Conservation (phyloP, 1,284 basidiomycete genomes). For the Violaceomyces palustris region DNA sequence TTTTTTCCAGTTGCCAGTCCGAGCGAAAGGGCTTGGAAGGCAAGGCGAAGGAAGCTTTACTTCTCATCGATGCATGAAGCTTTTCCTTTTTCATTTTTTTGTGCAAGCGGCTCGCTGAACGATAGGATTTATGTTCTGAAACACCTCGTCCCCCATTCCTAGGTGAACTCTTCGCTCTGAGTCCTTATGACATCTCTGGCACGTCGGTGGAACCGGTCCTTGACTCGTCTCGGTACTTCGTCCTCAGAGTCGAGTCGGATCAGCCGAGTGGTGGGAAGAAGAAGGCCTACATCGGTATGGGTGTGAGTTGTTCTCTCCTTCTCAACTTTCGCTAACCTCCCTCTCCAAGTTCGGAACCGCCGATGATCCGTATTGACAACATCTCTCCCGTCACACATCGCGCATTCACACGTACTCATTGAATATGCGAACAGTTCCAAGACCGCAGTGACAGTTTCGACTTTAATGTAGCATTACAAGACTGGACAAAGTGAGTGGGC, state of each 20-base stretch:
- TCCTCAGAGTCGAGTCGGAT: constrained; percentile 67
- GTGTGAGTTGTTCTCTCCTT: constrained; percentile 22
- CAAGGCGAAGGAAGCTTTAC: too few species aligned
- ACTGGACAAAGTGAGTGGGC: constrained; percentile 75
- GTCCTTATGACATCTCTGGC: constrained; percentile 75
- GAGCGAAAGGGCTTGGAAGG: too few species aligned
- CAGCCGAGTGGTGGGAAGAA: constrained; percentile 36
- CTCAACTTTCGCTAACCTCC: not conserved
- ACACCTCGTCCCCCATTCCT: too few species aligned
- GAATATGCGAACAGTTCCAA: constrained; percentile 45
- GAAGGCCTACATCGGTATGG: constrained; percentile 48
- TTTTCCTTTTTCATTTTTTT: too few species aligned
- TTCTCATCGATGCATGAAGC: too few species aligned
- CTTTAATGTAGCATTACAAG: constrained; percentile 69
- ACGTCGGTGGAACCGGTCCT: constrained; percentile 86
- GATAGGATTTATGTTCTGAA: constrained; percentile 2
- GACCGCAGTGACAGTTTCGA: constrained; percentile 48
- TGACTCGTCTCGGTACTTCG: constrained; percentile 93
- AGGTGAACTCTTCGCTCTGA: constrained; percentile 75
- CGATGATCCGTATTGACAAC: too few species aligned
- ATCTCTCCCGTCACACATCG: too few species aligned
- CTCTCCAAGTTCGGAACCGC: too few species aligned
- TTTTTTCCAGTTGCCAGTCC: too few species aligned
- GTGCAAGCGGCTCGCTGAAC: too few species aligned
- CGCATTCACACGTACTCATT: too few species aligned